Conservation (phyloP, 352 stramenopile species). For the Halophytophthora batemanensis region DNA sequence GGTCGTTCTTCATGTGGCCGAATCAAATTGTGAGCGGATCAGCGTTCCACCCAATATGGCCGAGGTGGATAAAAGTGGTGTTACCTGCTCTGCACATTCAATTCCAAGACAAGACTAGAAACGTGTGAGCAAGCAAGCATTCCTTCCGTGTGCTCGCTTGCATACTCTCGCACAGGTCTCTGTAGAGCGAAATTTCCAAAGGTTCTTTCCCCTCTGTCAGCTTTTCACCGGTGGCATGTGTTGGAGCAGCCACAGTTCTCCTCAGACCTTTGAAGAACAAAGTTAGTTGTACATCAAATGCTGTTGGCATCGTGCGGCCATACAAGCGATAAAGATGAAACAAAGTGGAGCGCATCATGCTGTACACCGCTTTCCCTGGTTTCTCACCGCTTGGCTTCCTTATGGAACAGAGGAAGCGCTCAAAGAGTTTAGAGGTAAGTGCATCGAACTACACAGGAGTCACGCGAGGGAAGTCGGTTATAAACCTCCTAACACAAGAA, state of each 20-base stretch:
- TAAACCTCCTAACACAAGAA: no score
- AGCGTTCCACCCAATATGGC: constrained; percentile 7
- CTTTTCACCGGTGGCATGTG: background rate
- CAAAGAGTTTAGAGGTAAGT: no score
- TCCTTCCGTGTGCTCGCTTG: background rate
- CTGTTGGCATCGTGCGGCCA: no score
- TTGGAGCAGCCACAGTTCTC: no score
- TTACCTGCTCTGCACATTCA: constrained; percentile 11
- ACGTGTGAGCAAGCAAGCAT: constrained; percentile 6
- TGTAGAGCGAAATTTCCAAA: constrained; percentile 11
- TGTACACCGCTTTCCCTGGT: no score
- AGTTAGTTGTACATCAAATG: no score
- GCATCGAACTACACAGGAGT: no score
- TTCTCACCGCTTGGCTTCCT: no score
- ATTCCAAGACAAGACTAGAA: constrained; percentile 10
- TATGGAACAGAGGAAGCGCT: no score
- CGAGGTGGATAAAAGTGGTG: constrained; percentile 8
- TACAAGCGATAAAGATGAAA: no score
- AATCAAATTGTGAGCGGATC: constrained; percentile 17
- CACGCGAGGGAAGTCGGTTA: no score
- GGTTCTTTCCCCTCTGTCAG: constrained; percentile 12
- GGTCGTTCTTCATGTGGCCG: constrained; percentile 31
- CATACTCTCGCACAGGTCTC: constrained; percentile 1
- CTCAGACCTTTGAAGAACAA: constrained; percentile 5
- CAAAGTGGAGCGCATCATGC: no score